Base-by-base conservation (phyloP, 495 filamentous ascomycete genomes). In the Aspergillus baeticus region DNA sequence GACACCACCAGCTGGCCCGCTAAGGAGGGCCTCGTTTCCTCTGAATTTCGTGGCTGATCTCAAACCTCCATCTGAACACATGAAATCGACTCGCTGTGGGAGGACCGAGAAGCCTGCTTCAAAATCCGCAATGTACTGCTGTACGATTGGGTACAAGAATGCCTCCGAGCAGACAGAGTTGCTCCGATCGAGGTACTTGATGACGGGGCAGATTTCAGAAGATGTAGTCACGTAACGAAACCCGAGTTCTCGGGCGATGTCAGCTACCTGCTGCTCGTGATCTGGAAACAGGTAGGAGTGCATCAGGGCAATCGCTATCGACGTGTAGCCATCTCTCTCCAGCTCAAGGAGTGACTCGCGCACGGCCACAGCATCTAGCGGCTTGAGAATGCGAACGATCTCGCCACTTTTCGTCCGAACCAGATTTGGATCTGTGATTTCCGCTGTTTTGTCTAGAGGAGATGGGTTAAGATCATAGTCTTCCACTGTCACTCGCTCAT, bases 101-200 rank as follows among this genome's bases (percentile, higher is more conserved):
- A 57, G 0, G 11, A 71, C 77, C 43, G 71, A 62, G 56, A 83
- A 81, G 1, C 75, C 74, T 0, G 67, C 56, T 41, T 86, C 81
- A 60, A 96, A 96, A 4, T 88, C 88, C 8, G 81, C 76, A 57
- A 96, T 90, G 68, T 96, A 96, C 65, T 89, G 87, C 65, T 87
- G 87, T 60, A 95, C 95, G 11, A 89, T 87, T 0, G 92, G 92
- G 2, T 91, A 95, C 4, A 96, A 78, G 66, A 96, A 96, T 4
- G 92, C 92, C 71, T 96, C 92, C 14, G 90, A 90, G 51, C 88
- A 91, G 14, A 91, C 89, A 13, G 89, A 93, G 0, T 88, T 92
- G 10, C 89, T 90, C 47, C 92, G 76, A n/a, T 91, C 85, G 33
- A 75, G 67, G 23, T 77, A 61, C 51, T 73, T 73, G 42, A 75